A percentile compares a stretch with the other conserved stretches of the same genome.
Evolutionary conservation across 192 early-diverging fungal species (phyloP).

Genomic region (Backusella circina): DNA sequence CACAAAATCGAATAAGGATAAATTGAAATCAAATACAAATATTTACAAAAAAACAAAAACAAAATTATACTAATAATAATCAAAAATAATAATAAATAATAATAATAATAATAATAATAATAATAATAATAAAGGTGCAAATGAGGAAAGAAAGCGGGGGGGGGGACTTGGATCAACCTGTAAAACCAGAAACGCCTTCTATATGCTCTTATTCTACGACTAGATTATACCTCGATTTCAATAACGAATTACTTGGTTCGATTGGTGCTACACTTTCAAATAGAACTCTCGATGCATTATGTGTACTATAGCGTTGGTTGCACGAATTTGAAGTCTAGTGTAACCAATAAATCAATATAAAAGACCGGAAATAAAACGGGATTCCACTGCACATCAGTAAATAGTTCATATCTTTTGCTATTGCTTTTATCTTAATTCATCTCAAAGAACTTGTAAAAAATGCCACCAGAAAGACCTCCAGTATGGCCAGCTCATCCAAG

Average conservation of each 20-base stretch:
- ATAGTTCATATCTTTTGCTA: neutral
- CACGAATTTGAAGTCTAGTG: neutral
- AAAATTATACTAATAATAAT: neutral
- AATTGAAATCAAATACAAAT: neutral
- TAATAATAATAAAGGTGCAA: neutral
- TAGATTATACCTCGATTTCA: neutral
- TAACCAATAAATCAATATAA: neutral
- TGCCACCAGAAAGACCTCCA: constrained; percentile 34
- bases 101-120: neutral
- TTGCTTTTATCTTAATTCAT: constrained; percentile 4
- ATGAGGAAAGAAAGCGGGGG: neutral
- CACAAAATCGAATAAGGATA: neutral
- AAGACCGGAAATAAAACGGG: neutral
- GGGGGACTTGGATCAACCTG: neutral
- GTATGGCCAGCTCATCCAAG: constrained; percentile 18
- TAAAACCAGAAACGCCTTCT: neutral
- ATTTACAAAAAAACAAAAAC: neutral
- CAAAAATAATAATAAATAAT: neutral
- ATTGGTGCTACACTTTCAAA: neutral
- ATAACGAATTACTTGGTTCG: neutral
- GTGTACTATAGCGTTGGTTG: neutral
- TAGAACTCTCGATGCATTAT: neutral
- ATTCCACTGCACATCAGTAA: neutral
- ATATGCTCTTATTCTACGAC: neutral
- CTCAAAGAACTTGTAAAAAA: neutral